Base-by-base conservation (phyloP, 345 rosid genomes). In the Pelargonium nanum region DNA sequence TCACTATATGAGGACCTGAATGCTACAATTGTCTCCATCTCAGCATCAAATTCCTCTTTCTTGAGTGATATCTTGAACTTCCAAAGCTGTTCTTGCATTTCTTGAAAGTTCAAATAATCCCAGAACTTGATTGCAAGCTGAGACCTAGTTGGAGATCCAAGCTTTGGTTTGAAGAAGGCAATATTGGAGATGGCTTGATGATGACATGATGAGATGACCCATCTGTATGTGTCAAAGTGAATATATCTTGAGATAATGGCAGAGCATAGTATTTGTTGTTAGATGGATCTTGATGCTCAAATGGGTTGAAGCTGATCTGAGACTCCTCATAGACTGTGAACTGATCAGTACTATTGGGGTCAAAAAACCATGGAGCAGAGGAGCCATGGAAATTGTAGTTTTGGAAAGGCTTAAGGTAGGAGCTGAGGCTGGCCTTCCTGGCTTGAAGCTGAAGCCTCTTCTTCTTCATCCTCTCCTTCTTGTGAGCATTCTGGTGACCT, bases 401-500 rank as follows among this genome's bases (percentile, higher is more conserved):
- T 25, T 77, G 77, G 16, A 66, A 55, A 22, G 89, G 85, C 55
- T 80, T 70, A 52, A 91, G 85, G 60, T 86, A 86, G 55, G 73
- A 80, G 21, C 77, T 81, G 72, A 88, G 63, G 79, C 78, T 84
- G 22, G 91, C 91, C 55, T 82, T 80, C 65, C 87, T 77, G 48
- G 94, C 99, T 69, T 87, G 99, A 64, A 93, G 81, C 64, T 89
- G 96, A 32, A 92, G 78, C 67, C 96, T 78, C 75, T 89, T 93
- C 76, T 83, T 88, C 77, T 84, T 89, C 76, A 89, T 77, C 48
- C 99, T 79, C 74, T 93, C 99, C 34, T 85, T 93, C 71, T 93
- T 93, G 77, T 93, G 99, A 1, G 99, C 99, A 78, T 93, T 93
- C 67, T 93, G 99, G 72, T 93, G 99, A 56, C 99, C 99, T 12